These are phyloP conservation scores for Pseudevernia furfuracea DNA, from an alignment of 495 filamentous ascomycete species.

Conservation along the genomic window DNA sequence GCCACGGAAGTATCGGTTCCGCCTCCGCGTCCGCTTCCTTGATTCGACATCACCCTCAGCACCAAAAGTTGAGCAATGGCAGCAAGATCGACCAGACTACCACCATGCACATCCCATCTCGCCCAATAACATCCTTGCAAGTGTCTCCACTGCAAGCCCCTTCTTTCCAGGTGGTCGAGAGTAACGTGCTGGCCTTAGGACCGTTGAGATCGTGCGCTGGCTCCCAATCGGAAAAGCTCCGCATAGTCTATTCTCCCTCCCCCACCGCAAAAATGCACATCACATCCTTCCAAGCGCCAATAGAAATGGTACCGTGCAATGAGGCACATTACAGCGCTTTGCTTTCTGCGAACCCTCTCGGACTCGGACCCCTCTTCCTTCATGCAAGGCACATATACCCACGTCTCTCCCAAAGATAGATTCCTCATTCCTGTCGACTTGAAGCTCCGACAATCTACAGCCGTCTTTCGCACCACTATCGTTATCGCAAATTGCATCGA, in stretches of 20 bases:
- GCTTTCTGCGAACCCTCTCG: background rate
- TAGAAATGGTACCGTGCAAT: constrained; percentile 9
- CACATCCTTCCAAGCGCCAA: constrained; percentile 23
- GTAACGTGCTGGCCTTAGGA: background rate
- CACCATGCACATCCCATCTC: background rate
- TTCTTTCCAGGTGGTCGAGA: background rate
- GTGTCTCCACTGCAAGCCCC: background rate
- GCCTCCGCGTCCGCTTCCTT: constrained; percentile 8
- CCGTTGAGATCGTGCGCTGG: constrained; percentile 2
- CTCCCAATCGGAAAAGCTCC: background rate
- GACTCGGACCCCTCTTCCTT: constrained; percentile 9
- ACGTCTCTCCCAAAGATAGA: constrained; percentile 14
- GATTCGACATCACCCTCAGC: constrained; percentile 12
- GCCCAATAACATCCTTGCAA: background rate
- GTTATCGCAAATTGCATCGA: constrained; percentile 9
- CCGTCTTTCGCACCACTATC: constrained; percentile 12
- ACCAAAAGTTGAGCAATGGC: background rate
- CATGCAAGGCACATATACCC: constrained; percentile 21
- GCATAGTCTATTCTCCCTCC: background rate
- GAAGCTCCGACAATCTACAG: constrained; percentile 2
- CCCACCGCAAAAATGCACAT: constrained; percentile 7
- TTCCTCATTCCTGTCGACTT: constrained; percentile 2
- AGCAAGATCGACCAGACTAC: background rate
- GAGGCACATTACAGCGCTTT: constrained; percentile 6
- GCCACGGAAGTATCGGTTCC: constrained; percentile 5